A percentile compares a stretch with the other conserved stretches of the same genome.
These are phyloP conservation scores for Triticum aestivum DNA, from an alignment of 176 grass and related monocot genomes.

Conservation along the genomic window IWGSC_CS_RefSeq_v2.1 NC_057803.1:5942642-5943141, in stretches of 20 bases:
- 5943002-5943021: constrained; percentile 79
- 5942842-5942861: constrained; percentile 80
- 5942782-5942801: constrained; percentile 87
- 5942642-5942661: not conserved
- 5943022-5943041: constrained; percentile 40
- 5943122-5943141: constrained; percentile 44
- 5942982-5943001: constrained; percentile 94
- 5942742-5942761: constrained; percentile 89
- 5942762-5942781: constrained; percentile 90
- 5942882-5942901: constrained; percentile 98
- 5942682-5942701: constrained; percentile 88
- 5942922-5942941: constrained; percentile 60
- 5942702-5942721: constrained; percentile 87
- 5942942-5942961: constrained; percentile 91
- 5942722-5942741: constrained; percentile 81
- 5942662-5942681: constrained; percentile 20
- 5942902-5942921: constrained; percentile 88
- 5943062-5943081: constrained; percentile 28
- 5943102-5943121: not conserved
- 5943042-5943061: constrained; percentile 2
- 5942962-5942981: constrained; percentile 95
- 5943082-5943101: not conserved
- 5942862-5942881: constrained; percentile 90
- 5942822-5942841: constrained; percentile 95
- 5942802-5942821: constrained; percentile 98